Base-by-base conservation (phyloP, 2,329 filamentous ascomycete species). In the Pseudonectria buxi region DNA sequence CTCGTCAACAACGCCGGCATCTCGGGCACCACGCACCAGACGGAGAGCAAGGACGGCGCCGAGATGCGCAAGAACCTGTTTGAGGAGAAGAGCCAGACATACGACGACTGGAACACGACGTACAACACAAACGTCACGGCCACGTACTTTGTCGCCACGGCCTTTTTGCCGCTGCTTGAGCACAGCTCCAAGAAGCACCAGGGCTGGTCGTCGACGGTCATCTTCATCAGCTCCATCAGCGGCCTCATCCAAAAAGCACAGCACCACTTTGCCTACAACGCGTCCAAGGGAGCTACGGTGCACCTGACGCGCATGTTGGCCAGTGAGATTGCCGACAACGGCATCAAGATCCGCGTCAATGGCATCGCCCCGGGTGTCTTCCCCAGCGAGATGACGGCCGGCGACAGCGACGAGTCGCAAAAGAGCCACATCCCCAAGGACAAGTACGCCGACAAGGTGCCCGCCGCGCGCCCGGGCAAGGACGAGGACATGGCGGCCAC, bases 41-140 rank as follows among this genome's bases (percentile, higher is more conserved):
- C 74, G 36, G 71, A 77, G 44, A 65, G 66, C 18, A 67, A 69
- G 28, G 67, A 69, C 0, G 50, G 55, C 1, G 67, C 71, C 35
- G 70, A 74, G 32, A 64, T 81, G 39, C 74, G 71, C 42, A 53
- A 74, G 36, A 77, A 79, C 56, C 66, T 85, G 18, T 92, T 88
- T 63, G 75, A 88, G 33, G 68, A 73, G 28, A 69, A 81, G 37
- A 50, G 58, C 2, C 55, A 62, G 3, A 75, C 64, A 0, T 69
- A 84, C 37, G 76, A 85, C 24, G 76, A 82, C 49, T 92, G 85
- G 86, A 71, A 71, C n/a, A 61, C 72, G 27, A 76, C 77, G 0
- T 89, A 83, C 65, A 74, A 76, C 39, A 86, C 83, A 14, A 88
- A 94, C 45, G 84, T 89, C 10, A 76, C 85, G 24, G 75, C 73